Evolutionary conservation across 352 stramenopile genomes (phyloP).

Genomic region (Plasmopara halstedii): DNA sequence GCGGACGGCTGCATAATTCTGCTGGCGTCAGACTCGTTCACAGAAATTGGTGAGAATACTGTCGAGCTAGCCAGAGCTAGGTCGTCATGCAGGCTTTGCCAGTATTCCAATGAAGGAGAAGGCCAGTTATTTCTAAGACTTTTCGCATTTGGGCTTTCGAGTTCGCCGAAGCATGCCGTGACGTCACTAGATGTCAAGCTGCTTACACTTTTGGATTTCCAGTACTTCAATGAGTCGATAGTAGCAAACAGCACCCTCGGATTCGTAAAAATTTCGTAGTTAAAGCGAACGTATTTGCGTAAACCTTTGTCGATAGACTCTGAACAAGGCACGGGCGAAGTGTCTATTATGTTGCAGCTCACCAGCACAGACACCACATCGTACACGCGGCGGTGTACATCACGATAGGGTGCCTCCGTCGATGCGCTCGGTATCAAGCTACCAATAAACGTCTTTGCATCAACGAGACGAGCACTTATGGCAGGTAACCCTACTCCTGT

Average conservation of each 20-base stretch:
- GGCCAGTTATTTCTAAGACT: conserved; percentile 1
- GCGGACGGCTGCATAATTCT: neutral
- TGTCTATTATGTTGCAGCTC: conserved; percentile 41
- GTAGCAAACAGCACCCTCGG: conserved; percentile 21
- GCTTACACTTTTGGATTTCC: neutral
- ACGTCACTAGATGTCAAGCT: conserved; percentile 1
- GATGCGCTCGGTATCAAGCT: conserved; percentile 9
- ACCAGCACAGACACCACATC: conserved; percentile 57
- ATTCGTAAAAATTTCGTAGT: conserved; percentile 44
- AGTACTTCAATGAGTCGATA: conserved; percentile 1
- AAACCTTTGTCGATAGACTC: conserved; percentile 16
- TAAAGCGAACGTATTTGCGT: conserved; percentile 51
- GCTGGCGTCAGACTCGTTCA: neutral
- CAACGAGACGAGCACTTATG: conserved; percentile 39
- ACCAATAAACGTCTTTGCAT: conserved; percentile 30
- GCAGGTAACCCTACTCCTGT: conserved; percentile 17
- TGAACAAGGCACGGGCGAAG: conserved; percentile 6
- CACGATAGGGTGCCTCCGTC: conserved; percentile 17
- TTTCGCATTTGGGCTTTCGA: conserved; percentile 1
- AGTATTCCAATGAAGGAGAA: conserved; percentile 11
- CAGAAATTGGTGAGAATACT: neutral
- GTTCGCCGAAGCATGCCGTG: neutral
- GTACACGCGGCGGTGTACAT: conserved; percentile 58
- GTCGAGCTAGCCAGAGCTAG: neutral
- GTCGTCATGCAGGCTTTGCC: conserved; percentile 3